These are phyloP conservation scores for Tetrahymena malaccensis DNA, from an alignment of 73 alveolate species.

Conservation along the genomic window DNA sequence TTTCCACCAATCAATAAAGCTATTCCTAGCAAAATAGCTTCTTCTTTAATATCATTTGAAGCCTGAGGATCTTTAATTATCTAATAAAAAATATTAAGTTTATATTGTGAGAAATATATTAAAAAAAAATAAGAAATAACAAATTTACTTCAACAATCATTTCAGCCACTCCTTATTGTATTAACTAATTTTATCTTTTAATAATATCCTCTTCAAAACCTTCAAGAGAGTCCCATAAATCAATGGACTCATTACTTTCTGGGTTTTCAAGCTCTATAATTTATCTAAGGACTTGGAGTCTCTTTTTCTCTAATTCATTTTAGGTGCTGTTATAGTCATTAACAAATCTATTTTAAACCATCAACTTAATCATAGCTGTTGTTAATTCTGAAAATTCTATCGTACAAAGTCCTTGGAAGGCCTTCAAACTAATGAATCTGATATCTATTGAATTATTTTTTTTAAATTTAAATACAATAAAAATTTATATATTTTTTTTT, in stretches of 20 bases:
- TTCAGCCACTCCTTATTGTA: not conserved
- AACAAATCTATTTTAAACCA: not conserved
- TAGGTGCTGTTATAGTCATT: not conserved
- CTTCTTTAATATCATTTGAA: slow-evolving; percentile 23
- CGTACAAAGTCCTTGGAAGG: not conserved
- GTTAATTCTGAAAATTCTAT: not conserved
- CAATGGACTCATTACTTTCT: not conserved
- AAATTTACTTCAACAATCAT: not conserved
- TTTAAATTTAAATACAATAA: too few relatives aligned
- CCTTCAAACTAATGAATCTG: not conserved
- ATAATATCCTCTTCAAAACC: not conserved
- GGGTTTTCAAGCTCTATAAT: not conserved
- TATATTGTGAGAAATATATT: too few relatives aligned
- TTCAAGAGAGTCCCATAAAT: not conserved
- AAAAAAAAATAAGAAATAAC: too few relatives aligned
- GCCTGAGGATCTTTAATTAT: not conserved
- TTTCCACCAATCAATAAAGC: slow-evolving; percentile 56
- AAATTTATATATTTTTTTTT: too few relatives aligned
- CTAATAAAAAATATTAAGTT: not conserved
- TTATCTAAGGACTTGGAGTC: not conserved
- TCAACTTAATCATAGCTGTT: not conserved
- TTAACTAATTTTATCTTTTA: not conserved
- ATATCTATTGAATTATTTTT: not conserved
- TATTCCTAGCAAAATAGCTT: slow-evolving; percentile 26
- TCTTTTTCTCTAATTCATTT: not conserved